Base-by-base conservation (phyloP, 2,329 filamentous ascomycete genomes). In the Torrubiella hemipterigena region DNA sequence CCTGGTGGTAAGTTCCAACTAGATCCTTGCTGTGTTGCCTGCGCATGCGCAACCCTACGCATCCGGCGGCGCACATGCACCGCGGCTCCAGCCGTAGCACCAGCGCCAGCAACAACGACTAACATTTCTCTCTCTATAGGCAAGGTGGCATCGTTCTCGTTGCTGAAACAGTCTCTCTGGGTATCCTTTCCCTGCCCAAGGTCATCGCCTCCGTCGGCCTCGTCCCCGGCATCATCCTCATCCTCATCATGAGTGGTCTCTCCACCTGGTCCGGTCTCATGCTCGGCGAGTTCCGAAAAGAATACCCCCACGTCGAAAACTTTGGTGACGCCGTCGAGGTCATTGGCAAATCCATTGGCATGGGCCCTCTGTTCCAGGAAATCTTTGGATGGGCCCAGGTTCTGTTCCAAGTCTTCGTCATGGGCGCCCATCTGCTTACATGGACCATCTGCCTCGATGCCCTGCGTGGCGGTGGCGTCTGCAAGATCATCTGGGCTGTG, bases 201-300 rank as follows among this genome's bases (percentile, higher is more conserved):
- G 82, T 80, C 0, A 76, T 85, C 47, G 77, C 80, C 3, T 59
- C 77, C 10, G 63, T 85, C 26, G 80, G 81, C 4, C 63, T 85
- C 11, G 76, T 79, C 2, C 80, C 80, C 0, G 81, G 80, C n/a
- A 58, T 86, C 33, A 69, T 83, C 37, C 49, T 84, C 48, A 84
- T 81, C 26, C 64, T 84, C 38, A 66, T 80, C 17, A 68, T 61
- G 31, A 60, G 79, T 27, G 67, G 77, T 12, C 56, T 84, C 3
- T 84, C 83, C 45, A 83, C 79, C 2, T 84, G 61, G 41, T 62
- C 61, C 0, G 59, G 80, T 10, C 45, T 61, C 9, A 49, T 55
- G 26, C 47, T 62, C 26, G 81, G 75, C 68, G 70, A 80, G 47
- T 85, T 84, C 54, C 81, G 77, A 47, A 59, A 79, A 34, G 65